Base-by-base conservation (phyloP, 75 land plant species). In the Gnetum montanum region DNA sequence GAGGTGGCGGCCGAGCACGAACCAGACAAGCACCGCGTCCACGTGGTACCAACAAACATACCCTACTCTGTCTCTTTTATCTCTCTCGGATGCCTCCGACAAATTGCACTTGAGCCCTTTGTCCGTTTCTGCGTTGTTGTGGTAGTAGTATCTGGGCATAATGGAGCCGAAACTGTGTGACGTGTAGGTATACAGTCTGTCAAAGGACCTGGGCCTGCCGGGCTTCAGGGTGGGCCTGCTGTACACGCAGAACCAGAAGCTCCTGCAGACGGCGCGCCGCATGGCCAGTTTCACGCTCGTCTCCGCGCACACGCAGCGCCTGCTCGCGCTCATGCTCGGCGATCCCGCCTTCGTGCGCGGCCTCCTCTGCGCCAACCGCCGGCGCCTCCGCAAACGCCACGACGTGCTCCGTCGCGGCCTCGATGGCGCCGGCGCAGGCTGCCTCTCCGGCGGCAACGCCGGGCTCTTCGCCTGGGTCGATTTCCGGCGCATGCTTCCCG, bases 161-260 rank as follows among this genome's bases (percentile, higher is more conserved):
- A n/a, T n/a, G n/a, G n/a, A n/a, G n/a, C n/a, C n/a, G n/a, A n/a
- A n/a, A n/a, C n/a, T n/a, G n/a, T n/a, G n/a, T n/a, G n/a, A n/a
- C n/a, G n/a, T n/a, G n/a, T n/a, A n/a, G n/a, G n/a, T 41, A 18
- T 82, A 82, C 63, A 81, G 85, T n/a, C 71, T 82, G 12, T 82
- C 85, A 28, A 82, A 82, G 30, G 85, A 77, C 55, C 59, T 82
- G 8, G 81, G 82, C 11, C 61, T 82, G 11, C 78, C 78, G 12
- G 85, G 85, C 1, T 77, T 82, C 35, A 63, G 78, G 47, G 81
- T 82, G 3, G 85, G 85, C 5, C 58, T 67, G 4, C 57, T 82
- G 12, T 82, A 74, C 49, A 66, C 85, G 18, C 67, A 64, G 50
- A 82, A 82, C 62, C 51, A 67, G 24, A 49, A 57, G 12, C 69